phyloP scores from a whole-genome alignment of 805 yeast genomes.

The Nakazawaea wickerhamii region DNA sequence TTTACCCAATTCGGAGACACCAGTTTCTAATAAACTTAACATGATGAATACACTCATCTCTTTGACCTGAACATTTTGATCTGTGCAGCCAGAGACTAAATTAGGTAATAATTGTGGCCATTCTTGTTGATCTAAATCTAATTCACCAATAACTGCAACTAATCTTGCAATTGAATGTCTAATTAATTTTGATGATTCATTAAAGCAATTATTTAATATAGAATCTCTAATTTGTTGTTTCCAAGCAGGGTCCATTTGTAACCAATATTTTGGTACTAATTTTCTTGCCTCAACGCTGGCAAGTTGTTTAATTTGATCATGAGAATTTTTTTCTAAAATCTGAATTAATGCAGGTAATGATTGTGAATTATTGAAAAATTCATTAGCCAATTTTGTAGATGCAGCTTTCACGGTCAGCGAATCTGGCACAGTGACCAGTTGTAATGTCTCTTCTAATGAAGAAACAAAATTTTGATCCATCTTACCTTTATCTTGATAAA shows the following conservation, averaged over 20 bases:
- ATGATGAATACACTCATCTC: conserved; percentile 83
- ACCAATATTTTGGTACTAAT: conserved; percentile 71
- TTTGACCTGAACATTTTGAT: conserved; percentile 49
- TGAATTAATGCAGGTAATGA: conserved; percentile 81
- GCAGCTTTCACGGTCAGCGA: conserved; percentile 79
- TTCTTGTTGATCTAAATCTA: conserved; percentile 54
- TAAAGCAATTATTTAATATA: conserved; percentile 62
- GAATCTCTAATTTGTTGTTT: conserved; percentile 62
- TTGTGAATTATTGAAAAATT: conserved; percentile 64
- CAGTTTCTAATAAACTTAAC: conserved; percentile 70
- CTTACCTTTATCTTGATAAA: neutral
- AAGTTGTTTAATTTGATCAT: conserved; percentile 74
- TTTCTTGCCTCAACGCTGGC: conserved; percentile 98
- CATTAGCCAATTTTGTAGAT: conserved; percentile 63
- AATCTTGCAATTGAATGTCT: conserved; percentile 90
- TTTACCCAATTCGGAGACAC: conserved; percentile 48
- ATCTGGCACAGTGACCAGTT: conserved; percentile 76
- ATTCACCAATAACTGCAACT: conserved; percentile 76
- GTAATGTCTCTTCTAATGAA: conserved; percentile 73
- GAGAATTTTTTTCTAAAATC: conserved; percentile 63
- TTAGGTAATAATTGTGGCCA: conserved; percentile 79
- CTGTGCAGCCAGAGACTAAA: conserved; percentile 62
- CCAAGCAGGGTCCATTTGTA: conserved; percentile 37
- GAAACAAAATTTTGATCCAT: conserved; percentile 72
- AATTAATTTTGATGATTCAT: conserved; percentile 55